These are phyloP conservation scores for Oxytropis ochrocephala DNA, from an alignment of 306 rosid genomes.

Conservation along the genomic window DNA sequence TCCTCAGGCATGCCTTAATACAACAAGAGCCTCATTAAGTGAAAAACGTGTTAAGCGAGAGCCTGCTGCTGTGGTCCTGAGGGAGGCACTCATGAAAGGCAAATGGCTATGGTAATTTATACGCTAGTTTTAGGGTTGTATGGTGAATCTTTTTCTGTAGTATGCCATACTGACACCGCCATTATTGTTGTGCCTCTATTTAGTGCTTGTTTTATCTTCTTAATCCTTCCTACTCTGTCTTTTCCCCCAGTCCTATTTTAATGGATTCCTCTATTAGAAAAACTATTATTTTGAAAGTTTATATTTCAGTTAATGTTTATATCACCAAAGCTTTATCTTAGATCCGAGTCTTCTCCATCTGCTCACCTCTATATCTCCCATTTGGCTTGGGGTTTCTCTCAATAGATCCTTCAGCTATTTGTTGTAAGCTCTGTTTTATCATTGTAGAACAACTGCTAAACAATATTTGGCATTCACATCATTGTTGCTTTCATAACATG, in stretches of 20 bases:
- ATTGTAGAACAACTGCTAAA: not conserved
- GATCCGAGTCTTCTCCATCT: not conserved
- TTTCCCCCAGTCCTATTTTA: not conserved
- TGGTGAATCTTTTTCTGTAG: constrained; percentile 1
- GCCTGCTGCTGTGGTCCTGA: constrained; percentile 55
- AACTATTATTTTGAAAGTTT: not conserved
- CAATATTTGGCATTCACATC: not conserved
- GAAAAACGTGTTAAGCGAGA: constrained; percentile 80
- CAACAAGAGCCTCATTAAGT: constrained; percentile 48
- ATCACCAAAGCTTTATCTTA: not conserved
- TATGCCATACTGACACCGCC: not conserved
- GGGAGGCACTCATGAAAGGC: constrained; percentile 77
- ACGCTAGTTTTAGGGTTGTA: constrained; percentile 5
- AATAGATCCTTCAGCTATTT: not conserved
- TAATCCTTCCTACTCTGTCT: not conserved
- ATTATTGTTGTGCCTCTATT: not conserved
- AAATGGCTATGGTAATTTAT: constrained; percentile 91
- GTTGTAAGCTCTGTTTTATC: not conserved
- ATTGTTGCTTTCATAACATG: not conserved
- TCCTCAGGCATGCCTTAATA: constrained; percentile 64
- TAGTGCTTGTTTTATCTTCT: not conserved
- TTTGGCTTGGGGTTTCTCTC: constrained; percentile 11
- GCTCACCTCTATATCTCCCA: constrained; percentile 1
- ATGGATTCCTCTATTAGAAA: not conserved
- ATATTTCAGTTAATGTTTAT: not conserved